These are phyloP conservation scores for Malbranchea zuffiana DNA, from an alignment of 2,329 filamentous ascomycete species.

Conservation along the genomic window DNA sequence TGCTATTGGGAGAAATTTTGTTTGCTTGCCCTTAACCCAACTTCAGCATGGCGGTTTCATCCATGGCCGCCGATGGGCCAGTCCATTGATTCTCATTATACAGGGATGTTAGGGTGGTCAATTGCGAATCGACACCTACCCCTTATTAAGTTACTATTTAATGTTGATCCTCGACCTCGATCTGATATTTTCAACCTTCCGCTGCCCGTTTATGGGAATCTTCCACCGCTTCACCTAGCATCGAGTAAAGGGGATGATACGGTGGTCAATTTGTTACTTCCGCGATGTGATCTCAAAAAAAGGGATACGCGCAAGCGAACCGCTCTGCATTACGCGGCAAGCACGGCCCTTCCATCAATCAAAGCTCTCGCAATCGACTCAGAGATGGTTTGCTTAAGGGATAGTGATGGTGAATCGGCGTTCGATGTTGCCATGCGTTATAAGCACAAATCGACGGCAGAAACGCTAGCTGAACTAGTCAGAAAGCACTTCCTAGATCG, in stretches of 20 bases:
- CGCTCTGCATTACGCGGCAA: neutral
- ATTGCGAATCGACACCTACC: neutral
- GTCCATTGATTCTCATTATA: neutral
- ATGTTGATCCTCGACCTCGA: neutral
- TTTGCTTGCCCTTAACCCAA: neutral
- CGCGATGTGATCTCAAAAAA: neutral
- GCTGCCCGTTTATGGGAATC: neutral
- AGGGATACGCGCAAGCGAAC: neutral
- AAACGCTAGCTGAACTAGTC: constrained; percentile 1
- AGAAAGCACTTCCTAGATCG: neutral
- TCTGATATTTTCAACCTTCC: neutral
- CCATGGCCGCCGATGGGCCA: neutral
- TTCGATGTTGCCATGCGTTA: neutral
- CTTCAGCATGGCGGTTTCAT: neutral
- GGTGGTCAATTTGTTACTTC: neutral
- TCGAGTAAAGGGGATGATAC: neutral
- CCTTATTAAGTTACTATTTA: neutral
- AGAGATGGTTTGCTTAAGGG: neutral
- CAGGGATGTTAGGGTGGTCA: neutral
- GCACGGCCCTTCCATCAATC: neutral
- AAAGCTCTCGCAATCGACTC: neutral
- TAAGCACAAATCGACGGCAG: neutral
- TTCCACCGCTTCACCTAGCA: neutral
- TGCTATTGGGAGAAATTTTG: constrained; percentile 1
- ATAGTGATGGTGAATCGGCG: neutral